Base-by-base conservation (phyloP, 495 filamentous ascomycete genomes). In the Podospora pseudocomata region DNA sequence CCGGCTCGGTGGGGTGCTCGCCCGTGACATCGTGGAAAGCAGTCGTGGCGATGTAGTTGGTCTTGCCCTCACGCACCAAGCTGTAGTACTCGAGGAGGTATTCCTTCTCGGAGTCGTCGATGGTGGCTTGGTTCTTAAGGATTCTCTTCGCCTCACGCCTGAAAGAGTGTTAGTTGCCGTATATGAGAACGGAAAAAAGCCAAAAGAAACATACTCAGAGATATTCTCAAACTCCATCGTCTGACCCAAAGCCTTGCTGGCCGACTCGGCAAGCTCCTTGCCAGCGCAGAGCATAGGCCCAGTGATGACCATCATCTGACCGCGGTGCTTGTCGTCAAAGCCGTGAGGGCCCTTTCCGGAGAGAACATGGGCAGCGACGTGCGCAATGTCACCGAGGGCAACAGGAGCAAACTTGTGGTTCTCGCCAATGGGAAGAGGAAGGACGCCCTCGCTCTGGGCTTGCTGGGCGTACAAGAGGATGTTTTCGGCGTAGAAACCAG, bases 1-100 rank as follows among this genome's bases (percentile, higher is more conserved):
- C 72, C 0, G 80, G 81, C 74, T 84, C 75, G 34, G 80, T 81
- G 0, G 85, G 81, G 62, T 84, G 79, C 23, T 74, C 64, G n/a
- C 82, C 84, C 0, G 86, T 86, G 15, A 86, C 77, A 62, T 86
- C 79, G 56, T 85, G 82, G 72, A 86, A 87, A 0, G 85, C 81
- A 4, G 79, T 79, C 0, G 85, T 88, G 13, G 85, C 79, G 68
- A 87, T 83, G 72, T 87, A 87, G 75, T 87, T 87, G 0, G 86
- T 86, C 77, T 86, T 87, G 11, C 86, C 86, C 67, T 86, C 86
- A 23, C 84, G 76, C 4, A 87, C 86, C 16, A 88, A 78, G 20
- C 82, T 81, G 74, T 86, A 87, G 72, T 87, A 87, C 69, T 88
- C 85, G 11, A 87, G 79, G 49, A 87, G 68, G 69, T 83, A 86